These are phyloP conservation scores for Ophiostoma populinum DNA, from an alignment of 2,329 filamentous ascomycete genomes.

Conservation along the genomic window DNA sequence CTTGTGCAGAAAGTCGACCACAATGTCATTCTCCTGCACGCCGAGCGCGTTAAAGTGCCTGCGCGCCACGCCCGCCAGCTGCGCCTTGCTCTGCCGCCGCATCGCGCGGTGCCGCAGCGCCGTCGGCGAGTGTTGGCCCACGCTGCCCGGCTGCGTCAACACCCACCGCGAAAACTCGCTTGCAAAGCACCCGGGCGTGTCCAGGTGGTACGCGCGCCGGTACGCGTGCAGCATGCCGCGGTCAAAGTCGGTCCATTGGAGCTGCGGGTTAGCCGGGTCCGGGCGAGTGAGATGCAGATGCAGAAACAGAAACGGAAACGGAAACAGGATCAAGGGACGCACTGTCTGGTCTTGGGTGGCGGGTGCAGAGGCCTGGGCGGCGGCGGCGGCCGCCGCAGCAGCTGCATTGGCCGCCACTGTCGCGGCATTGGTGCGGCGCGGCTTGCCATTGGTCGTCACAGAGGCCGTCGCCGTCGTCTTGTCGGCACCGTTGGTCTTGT, in stretches of 20 bases:
- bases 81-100: conserved; percentile 52
- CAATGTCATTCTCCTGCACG: conserved; percentile 66
- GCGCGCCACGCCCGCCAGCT: conserved; percentile 53
- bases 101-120: conserved; percentile 51
- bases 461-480: conserved; percentile 22
- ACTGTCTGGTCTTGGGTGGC: conserved; percentile 4
- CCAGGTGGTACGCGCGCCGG: conserved; percentile 54
- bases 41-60: conserved; percentile 73
- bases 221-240: conserved; percentile 55
- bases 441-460: conserved; percentile 29
- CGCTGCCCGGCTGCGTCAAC: conserved; percentile 41
- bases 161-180: conserved; percentile 45
- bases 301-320: too few relatives aligned
- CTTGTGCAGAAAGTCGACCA: conserved; percentile 63
- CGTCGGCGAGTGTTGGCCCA: conserved; percentile 58
- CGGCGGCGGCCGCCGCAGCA: conserved; percentile 9
- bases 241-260: conserved; percentile 53
- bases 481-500: conserved; percentile 25
- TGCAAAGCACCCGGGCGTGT: conserved; percentile 52
- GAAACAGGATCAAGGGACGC: background rate
- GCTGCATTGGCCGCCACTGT: conserved; percentile 20
- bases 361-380: background rate
- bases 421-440: conserved; percentile 33
- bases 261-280: conserved; percentile 19
- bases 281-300: background rate